Evolutionary conservation across 2,329 filamentous ascomycete genomes (phyloP), one percentile per base, ranked within the genome.

Genomic region (Fusarium bulbicola): DNA sequence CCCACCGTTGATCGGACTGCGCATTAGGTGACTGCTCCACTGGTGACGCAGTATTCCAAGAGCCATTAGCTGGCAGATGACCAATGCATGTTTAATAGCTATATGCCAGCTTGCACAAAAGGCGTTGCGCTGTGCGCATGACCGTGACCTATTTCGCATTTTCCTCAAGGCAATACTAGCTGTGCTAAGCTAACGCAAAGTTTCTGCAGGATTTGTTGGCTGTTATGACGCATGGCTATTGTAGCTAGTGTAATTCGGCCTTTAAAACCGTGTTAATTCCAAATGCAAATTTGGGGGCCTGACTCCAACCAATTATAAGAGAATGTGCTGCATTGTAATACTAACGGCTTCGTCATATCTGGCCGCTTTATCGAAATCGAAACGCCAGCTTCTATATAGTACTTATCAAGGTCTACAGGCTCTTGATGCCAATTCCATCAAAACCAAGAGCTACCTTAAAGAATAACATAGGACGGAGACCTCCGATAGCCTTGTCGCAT

Each of bases 271-370:
- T 20, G 5, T 14, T 45, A 14, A 26, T 45, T 26, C 42, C 16
- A 14, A 26, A 5, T 5, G 5, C 7, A 13, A 26, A 26, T 26
- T 6, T 14, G 0, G 24, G 11, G n/a, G 12, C 16, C 3, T 26
- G 24, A 36, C 15, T 2, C 3, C 24, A 20, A 20, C 7, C 1
- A 18, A 45, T 26, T 8, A 3, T 3, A 6, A 3, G 16, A 26
- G n/a, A 26, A 6, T 9, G 8, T 45, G 7, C 16, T 13, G n/a
- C 1, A 3, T 8, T 26, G 24, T 13, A 20, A 37, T 15, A 34
- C 2, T 34, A 1, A 8, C 14, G 1, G 8, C 0, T 37, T 20
- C 18, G 6, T 43, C 15, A 24, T 24, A 7, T 0, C 1, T 4
- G n/a, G 15, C 40, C n/a, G 15, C 40, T 24, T 42, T n/a, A 24